Conservation (phyloP, 2,329 filamentous ascomycete genomes). For the Aspergillus tanneri region DNA sequence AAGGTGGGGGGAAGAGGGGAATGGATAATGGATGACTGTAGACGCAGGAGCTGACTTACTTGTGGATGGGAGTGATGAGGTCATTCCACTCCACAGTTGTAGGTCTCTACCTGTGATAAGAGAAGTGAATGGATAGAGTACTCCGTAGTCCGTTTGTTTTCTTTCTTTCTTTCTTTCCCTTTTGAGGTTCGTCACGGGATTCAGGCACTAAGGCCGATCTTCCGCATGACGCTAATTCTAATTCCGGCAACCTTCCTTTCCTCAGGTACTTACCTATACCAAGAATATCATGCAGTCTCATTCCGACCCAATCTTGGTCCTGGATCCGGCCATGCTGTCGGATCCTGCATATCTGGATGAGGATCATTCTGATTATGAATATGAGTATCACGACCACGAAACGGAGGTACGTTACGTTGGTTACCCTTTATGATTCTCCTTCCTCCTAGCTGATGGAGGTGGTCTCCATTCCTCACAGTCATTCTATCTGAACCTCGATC, state of each 20-base stretch:
- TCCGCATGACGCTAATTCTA: too few species aligned
- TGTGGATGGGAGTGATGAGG: neutral
- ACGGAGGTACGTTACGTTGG: constrained; percentile 50
- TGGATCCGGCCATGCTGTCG: constrained; percentile 27
- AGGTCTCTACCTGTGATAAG: neutral
- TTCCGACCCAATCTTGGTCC: constrained; percentile 12
- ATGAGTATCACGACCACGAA: constrained; percentile 57
- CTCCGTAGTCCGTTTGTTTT: neutral
- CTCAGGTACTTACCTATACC: neutral
- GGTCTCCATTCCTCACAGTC: constrained; percentile 39
- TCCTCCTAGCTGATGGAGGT: neutral
- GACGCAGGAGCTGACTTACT: neutral
- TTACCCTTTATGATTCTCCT: neutral
- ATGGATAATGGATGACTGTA: neutral
- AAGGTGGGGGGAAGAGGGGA: neutral
- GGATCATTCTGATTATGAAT: constrained; percentile 58
- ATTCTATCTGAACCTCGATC: constrained; percentile 61
- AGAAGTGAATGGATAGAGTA: neutral
- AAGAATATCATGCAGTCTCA: constrained; percentile 8
- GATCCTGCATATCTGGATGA: constrained; percentile 33
- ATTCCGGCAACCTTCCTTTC: neutral
- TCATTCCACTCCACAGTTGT: neutral
- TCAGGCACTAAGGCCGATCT: too few species aligned
- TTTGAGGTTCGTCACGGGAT: neutral
- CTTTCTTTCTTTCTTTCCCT: neutral